Evolutionary conservation across 345 rosid genomes (phyloP).

Genomic region (Acer campestre): DNA sequence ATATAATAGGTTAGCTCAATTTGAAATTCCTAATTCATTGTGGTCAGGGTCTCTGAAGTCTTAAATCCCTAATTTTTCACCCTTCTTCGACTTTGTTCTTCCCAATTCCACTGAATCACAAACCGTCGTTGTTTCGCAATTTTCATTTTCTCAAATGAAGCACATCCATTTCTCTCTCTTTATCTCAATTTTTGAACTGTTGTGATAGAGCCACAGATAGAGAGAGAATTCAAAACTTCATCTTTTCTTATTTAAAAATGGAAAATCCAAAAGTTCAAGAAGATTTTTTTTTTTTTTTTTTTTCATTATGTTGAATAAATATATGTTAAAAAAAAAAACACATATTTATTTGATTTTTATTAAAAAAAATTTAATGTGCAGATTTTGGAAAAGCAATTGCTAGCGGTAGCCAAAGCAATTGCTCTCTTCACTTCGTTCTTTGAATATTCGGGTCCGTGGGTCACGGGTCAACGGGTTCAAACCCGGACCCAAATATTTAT

Average conservation of each 20-base stretch:
- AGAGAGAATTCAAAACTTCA: background rate
- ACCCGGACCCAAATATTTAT: too few relatives aligned
- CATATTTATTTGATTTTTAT: background rate
- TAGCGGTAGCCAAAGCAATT: conserved; percentile 55
- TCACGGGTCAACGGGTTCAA: too few relatives aligned
- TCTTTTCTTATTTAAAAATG: conserved; percentile 25
- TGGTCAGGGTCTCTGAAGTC: too few relatives aligned
- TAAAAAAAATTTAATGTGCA: conserved; percentile 20
- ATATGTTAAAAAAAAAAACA: background rate
- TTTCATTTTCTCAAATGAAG: background rate
- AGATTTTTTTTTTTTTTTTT: conserved; percentile 18
- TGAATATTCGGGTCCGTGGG: too few relatives aligned
- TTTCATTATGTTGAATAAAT: background rate
- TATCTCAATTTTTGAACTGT: background rate
- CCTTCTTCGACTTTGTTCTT: too few relatives aligned
- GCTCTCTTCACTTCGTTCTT: conserved; percentile 5
- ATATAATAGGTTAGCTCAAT: too few relatives aligned
- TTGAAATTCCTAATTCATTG: too few relatives aligned
- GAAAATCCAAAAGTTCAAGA: conserved; percentile 49
- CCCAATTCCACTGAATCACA: background rate
- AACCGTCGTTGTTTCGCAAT: background rate
- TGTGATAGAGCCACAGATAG: background rate
- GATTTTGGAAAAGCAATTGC: conserved; percentile 83
- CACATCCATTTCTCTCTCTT: background rate
- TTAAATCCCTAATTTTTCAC: too few relatives aligned